Percentiles rank a stretch among this genome's conserved stretches.
Evolutionary conservation across 306 rosid genomes (phyloP).

Genomic region (Vicia villosa): DNA sequence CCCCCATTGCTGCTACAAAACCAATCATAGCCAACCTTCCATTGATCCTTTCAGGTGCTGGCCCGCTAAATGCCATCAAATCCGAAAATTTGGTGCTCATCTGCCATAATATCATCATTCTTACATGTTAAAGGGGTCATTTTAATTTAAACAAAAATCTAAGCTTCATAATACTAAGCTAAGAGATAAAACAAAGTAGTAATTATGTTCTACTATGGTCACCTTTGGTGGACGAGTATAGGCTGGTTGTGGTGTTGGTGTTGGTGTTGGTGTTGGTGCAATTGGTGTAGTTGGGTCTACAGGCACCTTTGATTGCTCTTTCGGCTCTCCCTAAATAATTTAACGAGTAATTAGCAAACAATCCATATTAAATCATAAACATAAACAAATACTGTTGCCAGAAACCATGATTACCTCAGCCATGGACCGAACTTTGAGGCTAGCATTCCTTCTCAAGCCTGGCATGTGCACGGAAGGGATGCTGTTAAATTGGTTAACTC

Average conservation of each 20-base stretch:
- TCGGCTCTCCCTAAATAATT: conserved; percentile 23
- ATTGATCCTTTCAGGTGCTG: too few relatives aligned
- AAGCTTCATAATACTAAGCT: neutral
- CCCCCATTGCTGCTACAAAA: too few relatives aligned
- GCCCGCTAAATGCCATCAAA: too few relatives aligned
- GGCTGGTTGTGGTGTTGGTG: too few relatives aligned
- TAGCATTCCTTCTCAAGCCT: conserved; percentile 23
- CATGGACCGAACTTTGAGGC: conserved; percentile 42
- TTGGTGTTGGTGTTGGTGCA: neutral
- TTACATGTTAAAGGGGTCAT: neutral
- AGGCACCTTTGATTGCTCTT: neutral
- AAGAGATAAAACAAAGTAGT: neutral
- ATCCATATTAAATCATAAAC: neutral
- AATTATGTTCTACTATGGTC: neutral
- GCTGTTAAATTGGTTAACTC: conserved; percentile 36
- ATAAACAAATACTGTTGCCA: neutral
- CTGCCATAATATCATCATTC: conserved; percentile 31
- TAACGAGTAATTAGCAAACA: neutral
- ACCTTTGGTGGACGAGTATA: conserved; percentile 9
- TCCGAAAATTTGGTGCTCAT: conserved; percentile 56
- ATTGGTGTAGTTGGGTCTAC: neutral
- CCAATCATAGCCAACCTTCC: too few relatives aligned
- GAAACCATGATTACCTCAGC: conserved; percentile 39
- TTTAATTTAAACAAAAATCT: neutral
- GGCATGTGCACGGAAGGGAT: conserved; percentile 33